Conservation (phyloP, 2,329 filamentous ascomycete species). For the Cladosporium sphaerospermum region DNA sequence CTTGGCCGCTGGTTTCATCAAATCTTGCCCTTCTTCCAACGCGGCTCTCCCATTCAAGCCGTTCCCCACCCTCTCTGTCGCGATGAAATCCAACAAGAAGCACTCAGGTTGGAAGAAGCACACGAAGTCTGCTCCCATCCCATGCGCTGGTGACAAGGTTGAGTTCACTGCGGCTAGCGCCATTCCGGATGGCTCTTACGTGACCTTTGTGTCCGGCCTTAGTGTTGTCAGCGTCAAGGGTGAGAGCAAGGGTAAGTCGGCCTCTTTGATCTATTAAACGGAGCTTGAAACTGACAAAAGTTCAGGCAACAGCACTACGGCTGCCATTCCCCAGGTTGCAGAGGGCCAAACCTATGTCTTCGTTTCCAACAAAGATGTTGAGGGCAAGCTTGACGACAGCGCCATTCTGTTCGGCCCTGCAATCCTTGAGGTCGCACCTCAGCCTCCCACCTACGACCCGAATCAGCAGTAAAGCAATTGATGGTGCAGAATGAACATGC, state of each 20-base stretch:
- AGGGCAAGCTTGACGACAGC: conserved; percentile 14
- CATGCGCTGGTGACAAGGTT: conserved; percentile 9
- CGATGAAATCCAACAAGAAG: neutral
- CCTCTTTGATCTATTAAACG: neutral
- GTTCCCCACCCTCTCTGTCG: conserved; percentile 19
- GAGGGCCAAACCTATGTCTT: conserved; percentile 20
- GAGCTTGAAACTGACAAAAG: neutral
- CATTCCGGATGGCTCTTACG: conserved; percentile 11
- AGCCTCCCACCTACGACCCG: conserved; percentile 9
- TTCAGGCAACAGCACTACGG: conserved; percentile 13
- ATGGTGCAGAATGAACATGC: no score
- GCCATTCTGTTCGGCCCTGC: conserved; percentile 16
- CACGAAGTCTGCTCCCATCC: neutral
- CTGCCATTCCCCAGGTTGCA: conserved; percentile 12
- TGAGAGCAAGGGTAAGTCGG: conserved; percentile 8
- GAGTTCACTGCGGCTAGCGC: conserved; percentile 10
- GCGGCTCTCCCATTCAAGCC: conserved; percentile 52
- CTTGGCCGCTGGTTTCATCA: conserved; percentile 59
- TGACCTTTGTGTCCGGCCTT: conserved; percentile 18
- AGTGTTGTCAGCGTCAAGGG: conserved; percentile 15
- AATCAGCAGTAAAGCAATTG: conserved; percentile 3
- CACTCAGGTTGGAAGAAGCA: neutral
- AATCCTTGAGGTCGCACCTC: conserved; percentile 17
- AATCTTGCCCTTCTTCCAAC: conserved; percentile 50
- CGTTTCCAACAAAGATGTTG: conserved; percentile 15